Evolutionary conservation across 2,329 filamentous ascomycete species (phyloP), one percentile per base, ranked within the genome.

Genomic region (Pezicula carpinea): DNA sequence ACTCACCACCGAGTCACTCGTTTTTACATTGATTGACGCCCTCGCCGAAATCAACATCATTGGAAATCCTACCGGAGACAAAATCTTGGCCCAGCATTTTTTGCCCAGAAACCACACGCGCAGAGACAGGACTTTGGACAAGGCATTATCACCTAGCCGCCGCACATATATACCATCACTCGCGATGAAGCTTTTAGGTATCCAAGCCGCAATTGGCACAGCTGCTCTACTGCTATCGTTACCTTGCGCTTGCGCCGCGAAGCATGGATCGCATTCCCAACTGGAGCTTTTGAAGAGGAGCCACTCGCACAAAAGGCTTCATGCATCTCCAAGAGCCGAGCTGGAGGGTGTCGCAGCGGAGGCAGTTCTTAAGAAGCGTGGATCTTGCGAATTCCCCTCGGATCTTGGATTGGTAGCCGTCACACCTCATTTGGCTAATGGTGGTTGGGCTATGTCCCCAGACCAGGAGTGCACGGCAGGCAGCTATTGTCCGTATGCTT

Each of bases 391-490:
- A 46, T 86, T 91, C 58, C 87, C 87, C 10, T 69, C 72, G 29
- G 74, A 85, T 59, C 74, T 78, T 23, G 83, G 85, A 44, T 68
- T 91, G 59, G 78, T 89, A 38, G 65, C 79, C 13, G 75, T 92
- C 44, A 87, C 85, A 8, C 85, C 85, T 4, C 70, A 70, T 44
- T 63, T 65, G 36, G 62, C 69, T 63, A 92, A 92, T 68, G 83
- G 73, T 42, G 87, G 87, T 51, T 92, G 87, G 82, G 87, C 87
- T 35, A 82, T 91, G 79, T 86, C 83, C 59, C 86, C 87, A 4
- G 82, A 91, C 64, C 78, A 86, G 62, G 64, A 76, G 45, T 91
- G 87, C 65, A 72, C 70, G 49, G 76, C 80, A 4, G 85, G 81
- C 49, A 77, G 65, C 54, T 90, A 85, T 66, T 91, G 87, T 61